Percentiles rank a stretch among this genome's conserved stretches.
Evolutionary conservation across 2,329 filamentous ascomycete genomes (phyloP).

Genomic region (Myrmaecium sp.): DNA sequence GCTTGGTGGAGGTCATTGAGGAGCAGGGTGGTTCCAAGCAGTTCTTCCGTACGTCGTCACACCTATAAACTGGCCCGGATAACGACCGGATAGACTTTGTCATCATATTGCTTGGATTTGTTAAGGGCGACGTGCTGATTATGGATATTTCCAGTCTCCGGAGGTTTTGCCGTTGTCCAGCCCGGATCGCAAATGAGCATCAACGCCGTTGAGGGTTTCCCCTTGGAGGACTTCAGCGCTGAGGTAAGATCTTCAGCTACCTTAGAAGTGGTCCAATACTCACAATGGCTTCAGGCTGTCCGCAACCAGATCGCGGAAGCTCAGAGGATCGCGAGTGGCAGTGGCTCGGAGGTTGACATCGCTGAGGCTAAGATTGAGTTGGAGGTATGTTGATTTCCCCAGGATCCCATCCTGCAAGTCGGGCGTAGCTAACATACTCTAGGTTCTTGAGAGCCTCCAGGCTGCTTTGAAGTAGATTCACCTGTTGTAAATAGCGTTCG

Average conservation of each 20-base stretch:
- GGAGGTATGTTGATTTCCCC: constrained; percentile 47
- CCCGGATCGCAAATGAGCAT: constrained; percentile 90
- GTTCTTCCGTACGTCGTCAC: constrained; percentile 85
- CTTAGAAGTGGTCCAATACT: too few relatives aligned
- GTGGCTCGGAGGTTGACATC: constrained; percentile 90
- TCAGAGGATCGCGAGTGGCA: constrained; percentile 82
- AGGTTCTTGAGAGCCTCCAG: constrained; percentile 75
- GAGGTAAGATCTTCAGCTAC: constrained; percentile 48
- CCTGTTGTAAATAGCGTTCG: constrained; percentile 28
- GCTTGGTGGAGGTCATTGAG: constrained; percentile 87
- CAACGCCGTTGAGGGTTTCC: constrained; percentile 91
- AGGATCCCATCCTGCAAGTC: constrained; percentile 13
- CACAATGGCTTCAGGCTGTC: constrained; percentile 56
- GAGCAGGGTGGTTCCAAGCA: constrained; percentile 83
- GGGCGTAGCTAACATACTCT: constrained; percentile 17
- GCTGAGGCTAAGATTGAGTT: constrained; percentile 98
- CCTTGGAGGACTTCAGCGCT: constrained; percentile 88
- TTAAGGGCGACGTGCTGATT: constrained; percentile 4
- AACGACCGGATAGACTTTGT: not conserved
- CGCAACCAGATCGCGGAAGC: constrained; percentile 82
- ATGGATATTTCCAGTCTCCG: too few relatives aligned
- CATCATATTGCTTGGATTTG: not conserved
- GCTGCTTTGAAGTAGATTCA: constrained; percentile 55
- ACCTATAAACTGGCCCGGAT: constrained; percentile 1
- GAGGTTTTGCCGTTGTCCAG: constrained; percentile 93